Evolutionary conservation across 1,284 basidiomycete species (phyloP).

Genomic region (Phellinidium pouzarii): DNA sequence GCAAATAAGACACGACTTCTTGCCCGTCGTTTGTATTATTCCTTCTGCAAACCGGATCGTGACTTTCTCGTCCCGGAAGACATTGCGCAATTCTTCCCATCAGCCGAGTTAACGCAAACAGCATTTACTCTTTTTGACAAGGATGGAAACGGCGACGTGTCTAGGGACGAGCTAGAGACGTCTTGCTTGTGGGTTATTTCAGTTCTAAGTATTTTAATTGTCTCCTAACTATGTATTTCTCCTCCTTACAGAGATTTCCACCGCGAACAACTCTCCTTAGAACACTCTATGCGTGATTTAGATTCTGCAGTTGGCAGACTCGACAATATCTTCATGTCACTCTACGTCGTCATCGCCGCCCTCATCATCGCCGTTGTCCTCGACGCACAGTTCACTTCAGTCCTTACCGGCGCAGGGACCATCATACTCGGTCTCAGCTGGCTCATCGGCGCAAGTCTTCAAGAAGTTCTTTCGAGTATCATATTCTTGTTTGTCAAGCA

Average conservation of each 20-base stretch:
- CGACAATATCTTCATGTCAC: conserved; percentile 66
- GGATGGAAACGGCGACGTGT: conserved; percentile 76
- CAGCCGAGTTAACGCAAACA: conserved; percentile 56
- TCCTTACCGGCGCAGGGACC: conserved; percentile 78
- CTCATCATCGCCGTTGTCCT: conserved; percentile 55
- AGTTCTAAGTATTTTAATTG: neutral
- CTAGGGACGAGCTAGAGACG: conserved; percentile 71
- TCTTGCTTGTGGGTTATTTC: conserved; percentile 51
- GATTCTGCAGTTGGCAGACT: conserved; percentile 83
- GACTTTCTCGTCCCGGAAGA: conserved; percentile 63
- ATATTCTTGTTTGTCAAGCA: conserved; percentile 86
- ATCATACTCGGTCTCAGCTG: conserved; percentile 81
- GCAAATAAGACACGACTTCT: conserved; percentile 82
- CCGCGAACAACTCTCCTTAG: conserved; percentile 78
- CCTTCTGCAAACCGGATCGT: conserved; percentile 63
- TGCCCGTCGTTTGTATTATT: conserved; percentile 82
- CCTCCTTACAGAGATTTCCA: conserved; percentile 57
- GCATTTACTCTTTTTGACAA: conserved; percentile 78
- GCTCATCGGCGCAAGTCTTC: conserved; percentile 73
- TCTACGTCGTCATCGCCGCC: conserved; percentile 61
- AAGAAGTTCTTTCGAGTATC: conserved; percentile 69
- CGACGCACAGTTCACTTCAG: conserved; percentile 64
- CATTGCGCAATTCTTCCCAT: conserved; percentile 68
- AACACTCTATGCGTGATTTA: conserved; percentile 85
- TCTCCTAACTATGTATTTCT: conserved; percentile 10